These are phyloP conservation scores for Trichophyton schoenleinii DNA, from an alignment of 2,329 filamentous ascomycete genomes.

Conservation along the genomic window DNA sequence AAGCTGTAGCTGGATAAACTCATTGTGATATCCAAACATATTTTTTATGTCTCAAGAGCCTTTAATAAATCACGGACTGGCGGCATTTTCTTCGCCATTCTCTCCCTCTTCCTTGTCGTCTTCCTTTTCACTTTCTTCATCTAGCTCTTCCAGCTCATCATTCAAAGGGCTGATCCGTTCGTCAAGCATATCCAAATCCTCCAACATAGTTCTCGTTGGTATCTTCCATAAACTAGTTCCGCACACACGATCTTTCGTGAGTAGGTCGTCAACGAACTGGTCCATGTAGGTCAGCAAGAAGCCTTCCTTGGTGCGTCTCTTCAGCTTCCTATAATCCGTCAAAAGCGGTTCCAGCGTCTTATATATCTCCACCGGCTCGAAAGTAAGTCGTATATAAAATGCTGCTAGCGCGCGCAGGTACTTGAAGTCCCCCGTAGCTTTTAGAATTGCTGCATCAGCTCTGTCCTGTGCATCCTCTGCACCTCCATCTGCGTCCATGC, in stretches of 20 bases:
- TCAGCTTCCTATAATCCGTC: constrained; percentile 70
- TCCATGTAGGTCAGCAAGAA: constrained; percentile 72
- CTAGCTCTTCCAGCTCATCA: constrained; percentile 43
- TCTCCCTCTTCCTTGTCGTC: constrained; percentile 15
- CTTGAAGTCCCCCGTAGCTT: constrained; percentile 41
- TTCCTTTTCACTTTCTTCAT: constrained; percentile 21
- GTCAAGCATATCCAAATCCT: constrained; percentile 80
- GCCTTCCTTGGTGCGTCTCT: constrained; percentile 59
- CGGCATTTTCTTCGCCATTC: background rate
- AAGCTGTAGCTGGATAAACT: background rate
- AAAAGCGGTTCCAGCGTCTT: constrained; percentile 67
- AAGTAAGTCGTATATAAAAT: constrained; percentile 87
- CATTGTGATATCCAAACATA: background rate
- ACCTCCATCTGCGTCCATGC: background rate
- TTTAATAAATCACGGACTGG: background rate
- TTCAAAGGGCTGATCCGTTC: constrained; percentile 72
- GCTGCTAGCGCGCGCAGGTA: constrained; percentile 81
- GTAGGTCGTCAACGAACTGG: constrained; percentile 82
- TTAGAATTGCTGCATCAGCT: constrained; percentile 21
- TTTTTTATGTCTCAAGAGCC: too few relatives aligned
- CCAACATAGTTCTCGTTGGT: constrained; percentile 65
- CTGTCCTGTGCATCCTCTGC: constrained; percentile 14
- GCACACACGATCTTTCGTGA: constrained; percentile 80
- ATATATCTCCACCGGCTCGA: constrained; percentile 71
- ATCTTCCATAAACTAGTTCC: constrained; percentile 88